phyloP scores from a whole-genome alignment of 2,329 filamentous ascomycete genomes.

The Fusarium sp. region DNA sequence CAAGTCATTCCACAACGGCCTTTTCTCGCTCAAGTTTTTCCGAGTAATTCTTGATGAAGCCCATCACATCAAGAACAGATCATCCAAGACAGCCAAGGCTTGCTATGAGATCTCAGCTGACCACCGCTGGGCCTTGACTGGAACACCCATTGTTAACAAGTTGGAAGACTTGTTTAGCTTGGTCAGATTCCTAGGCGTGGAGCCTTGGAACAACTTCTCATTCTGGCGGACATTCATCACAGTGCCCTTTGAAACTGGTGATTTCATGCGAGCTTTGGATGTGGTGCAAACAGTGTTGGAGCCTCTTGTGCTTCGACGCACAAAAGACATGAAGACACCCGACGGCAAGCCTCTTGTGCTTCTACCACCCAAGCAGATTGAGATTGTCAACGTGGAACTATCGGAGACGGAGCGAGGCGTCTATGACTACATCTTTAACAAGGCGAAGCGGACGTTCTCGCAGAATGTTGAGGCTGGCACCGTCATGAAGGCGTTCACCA shows the following conservation, averaged over 20 bases:
- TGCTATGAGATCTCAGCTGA: constrained; percentile 88
- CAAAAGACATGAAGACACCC: constrained; percentile 98
- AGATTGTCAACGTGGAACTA: constrained; percentile 88
- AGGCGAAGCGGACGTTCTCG: constrained; percentile 83
- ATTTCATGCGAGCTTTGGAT: constrained; percentile 91
- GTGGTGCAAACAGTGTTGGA: constrained; percentile 97
- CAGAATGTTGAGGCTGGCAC: constrained; percentile 91
- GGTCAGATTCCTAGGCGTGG: constrained; percentile 89
- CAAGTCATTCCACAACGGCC: constrained; percentile 69
- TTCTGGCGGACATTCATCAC: constrained; percentile 99
- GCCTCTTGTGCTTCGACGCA: constrained; percentile 90
- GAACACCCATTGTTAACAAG: constrained; percentile 95
- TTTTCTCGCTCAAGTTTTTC: constrained; percentile 95
- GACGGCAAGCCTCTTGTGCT: constrained; percentile 77
- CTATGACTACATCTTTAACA: constrained; percentile 87
- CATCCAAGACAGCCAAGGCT: constrained; percentile 92
- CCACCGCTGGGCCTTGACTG: constrained; percentile 92
- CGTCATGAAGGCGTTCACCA: constrained; percentile 93
- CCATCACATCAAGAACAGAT: constrained; percentile 88
- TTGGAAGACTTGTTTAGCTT: constrained; percentile 94
- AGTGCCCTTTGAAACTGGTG: constrained; percentile 92
- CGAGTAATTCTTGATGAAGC: constrained; percentile 95
- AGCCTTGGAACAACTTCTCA: constrained; percentile 98
- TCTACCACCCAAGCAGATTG: constrained; percentile 78
- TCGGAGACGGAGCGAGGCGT: constrained; percentile 86